Conservation (phyloP, 2,329 filamentous ascomycete genomes). For the Fusarium sp. region DNA sequence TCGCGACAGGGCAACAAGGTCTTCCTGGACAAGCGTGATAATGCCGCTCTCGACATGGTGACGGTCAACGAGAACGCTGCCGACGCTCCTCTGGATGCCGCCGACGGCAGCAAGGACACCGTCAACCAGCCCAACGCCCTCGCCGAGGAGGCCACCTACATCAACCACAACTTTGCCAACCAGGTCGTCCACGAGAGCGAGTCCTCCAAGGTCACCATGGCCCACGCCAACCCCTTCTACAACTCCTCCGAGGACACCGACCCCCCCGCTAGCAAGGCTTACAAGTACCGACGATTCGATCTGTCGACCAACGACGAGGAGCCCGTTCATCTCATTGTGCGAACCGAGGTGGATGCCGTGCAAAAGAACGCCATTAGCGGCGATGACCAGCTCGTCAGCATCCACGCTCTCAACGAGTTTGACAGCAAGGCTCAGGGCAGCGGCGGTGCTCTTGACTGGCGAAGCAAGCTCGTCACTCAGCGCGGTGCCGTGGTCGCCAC, state of each 20-base stretch:
- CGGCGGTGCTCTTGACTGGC: constrained; percentile 96
- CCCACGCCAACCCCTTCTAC: constrained; percentile 97
- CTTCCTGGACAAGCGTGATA: constrained; percentile 98
- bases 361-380: constrained; percentile 95
- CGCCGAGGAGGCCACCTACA: constrained; percentile 97
- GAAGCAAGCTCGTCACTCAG: constrained; percentile 93
- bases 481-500: constrained; percentile 97
- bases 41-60: constrained; percentile 94
- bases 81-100: constrained; percentile 91
- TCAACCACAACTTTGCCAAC: constrained; percentile 99
- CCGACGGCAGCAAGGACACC: constrained; percentile 92
- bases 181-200: constrained; percentile 92
- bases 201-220: constrained; percentile 84
- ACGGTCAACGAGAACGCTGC: constrained; percentile 99
- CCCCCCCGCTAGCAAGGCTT: constrained; percentile 94
- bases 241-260: constrained; percentile 93
- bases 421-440: constrained; percentile 97
- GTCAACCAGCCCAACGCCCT: constrained; percentile 96
- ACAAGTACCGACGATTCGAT: constrained; percentile 98
- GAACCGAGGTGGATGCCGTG: constrained; percentile 95
- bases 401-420: constrained; percentile 99
- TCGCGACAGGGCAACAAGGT: constrained; percentile 94
- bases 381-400: constrained; percentile 90
- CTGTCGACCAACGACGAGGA: constrained; percentile 95
- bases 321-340: constrained; percentile 91